These are phyloP conservation scores for Komagataella populi DNA, from an alignment of 805 yeast genomes.

Conservation along the genomic window DNA sequence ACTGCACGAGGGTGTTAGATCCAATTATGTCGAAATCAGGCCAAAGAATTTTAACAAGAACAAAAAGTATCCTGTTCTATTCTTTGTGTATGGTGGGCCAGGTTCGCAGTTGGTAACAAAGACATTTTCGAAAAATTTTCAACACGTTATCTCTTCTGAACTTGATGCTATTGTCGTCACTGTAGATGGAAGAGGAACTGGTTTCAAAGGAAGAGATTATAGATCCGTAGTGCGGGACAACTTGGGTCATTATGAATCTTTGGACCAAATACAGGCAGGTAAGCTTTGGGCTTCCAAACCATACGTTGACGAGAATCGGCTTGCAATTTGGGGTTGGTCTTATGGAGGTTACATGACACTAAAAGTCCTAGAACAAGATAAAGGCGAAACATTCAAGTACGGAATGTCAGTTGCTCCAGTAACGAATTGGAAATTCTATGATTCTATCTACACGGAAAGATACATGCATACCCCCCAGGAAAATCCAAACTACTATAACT, in stretches of 20 bases:
- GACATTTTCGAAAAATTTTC: constrained; percentile 44
- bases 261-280: constrained; percentile 83
- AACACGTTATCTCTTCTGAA: constrained; percentile 65
- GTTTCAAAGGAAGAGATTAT: constrained; percentile 68
- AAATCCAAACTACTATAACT: constrained; percentile 49
- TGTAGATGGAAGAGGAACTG: constrained; percentile 96
- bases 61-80: constrained; percentile 70
- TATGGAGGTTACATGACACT: constrained; percentile 92
- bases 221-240: constrained; percentile 71
- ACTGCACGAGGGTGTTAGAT: constrained; percentile 27
- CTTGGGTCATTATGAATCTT: constrained; percentile 71
- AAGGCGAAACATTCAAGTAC: constrained; percentile 60
- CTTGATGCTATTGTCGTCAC: constrained; percentile 80
- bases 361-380: constrained; percentile 76
- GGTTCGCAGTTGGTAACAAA: constrained; percentile 75
- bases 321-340: constrained; percentile 97
- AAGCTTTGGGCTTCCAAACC: constrained; percentile 44
- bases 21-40: constrained; percentile 59
- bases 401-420: constrained; percentile 98
- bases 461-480: constrained; percentile 78
- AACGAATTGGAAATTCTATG: constrained; percentile 86
- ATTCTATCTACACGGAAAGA: constrained; percentile 88
- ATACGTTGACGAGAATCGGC: constrained; percentile 53
- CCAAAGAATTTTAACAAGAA: constrained; percentile 59
- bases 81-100: constrained; percentile 93